Percentiles rank a stretch among this genome's conserved stretches.
These are phyloP conservation scores for Tephrocybe rancida DNA, from an alignment of 768 basidiomycete species.

Conservation along the genomic window DNA sequence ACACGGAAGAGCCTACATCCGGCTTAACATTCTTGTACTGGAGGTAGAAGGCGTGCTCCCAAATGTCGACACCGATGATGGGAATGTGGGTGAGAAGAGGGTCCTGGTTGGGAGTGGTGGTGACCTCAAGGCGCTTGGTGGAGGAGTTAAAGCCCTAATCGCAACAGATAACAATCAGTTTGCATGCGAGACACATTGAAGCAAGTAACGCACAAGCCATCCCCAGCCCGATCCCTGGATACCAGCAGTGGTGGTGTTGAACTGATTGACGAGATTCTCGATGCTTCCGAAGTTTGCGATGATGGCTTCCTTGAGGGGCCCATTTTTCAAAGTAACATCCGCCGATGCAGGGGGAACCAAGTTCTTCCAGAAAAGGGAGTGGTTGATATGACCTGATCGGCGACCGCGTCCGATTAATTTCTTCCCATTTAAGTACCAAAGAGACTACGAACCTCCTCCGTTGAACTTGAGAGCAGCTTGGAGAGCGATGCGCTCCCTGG, in stretches of 20 bases:
- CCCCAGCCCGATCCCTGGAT: constrained; percentile 98
- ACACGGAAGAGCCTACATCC: constrained; percentile 60
- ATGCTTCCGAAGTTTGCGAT: constrained; percentile 63
- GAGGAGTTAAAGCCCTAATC: constrained; percentile 69
- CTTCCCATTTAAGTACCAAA: constrained; percentile 9
- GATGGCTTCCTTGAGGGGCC: constrained; percentile 71
- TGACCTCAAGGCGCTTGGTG: constrained; percentile 77
- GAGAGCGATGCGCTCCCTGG: constrained; percentile 84
- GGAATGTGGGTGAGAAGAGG: constrained; percentile 77
- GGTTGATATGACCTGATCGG: constrained; percentile 83
- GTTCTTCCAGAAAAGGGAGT: constrained; percentile 97
- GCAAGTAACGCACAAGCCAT: constrained; percentile 74
- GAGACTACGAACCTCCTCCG: constrained; percentile 73
- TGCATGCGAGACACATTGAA: neutral
- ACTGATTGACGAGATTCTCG: constrained; percentile 74
- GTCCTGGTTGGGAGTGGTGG: constrained; percentile 96
- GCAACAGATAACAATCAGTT: neutral
- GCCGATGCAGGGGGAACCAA: constrained; percentile 64
- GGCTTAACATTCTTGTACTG: constrained; percentile 96
- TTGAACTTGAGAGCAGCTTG: constrained; percentile 96
- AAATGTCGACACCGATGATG: constrained; percentile 91
- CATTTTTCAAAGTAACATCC: constrained; percentile 56
- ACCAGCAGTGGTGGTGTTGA: constrained; percentile 82
- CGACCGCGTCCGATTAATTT: constrained; percentile 19
- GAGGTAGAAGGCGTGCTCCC: constrained; percentile 97